Base-by-base conservation (phyloP, 768 basidiomycete species). In the Kwoniella heveanensis region DNA sequence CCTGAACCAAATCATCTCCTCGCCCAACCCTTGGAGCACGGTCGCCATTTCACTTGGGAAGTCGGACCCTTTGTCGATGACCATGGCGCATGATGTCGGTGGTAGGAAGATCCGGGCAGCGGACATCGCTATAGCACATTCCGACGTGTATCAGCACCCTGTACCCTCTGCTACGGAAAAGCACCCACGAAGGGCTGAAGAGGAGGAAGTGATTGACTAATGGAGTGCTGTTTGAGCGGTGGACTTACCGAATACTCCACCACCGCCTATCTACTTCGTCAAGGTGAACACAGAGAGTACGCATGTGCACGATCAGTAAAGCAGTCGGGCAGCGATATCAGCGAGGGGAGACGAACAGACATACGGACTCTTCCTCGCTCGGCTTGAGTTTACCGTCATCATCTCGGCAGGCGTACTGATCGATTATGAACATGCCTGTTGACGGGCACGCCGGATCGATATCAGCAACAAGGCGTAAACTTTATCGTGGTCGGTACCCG, bases 381-480 rank as follows among this genome's bases (percentile, higher is more conserved):
- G 56, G 48, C 4, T 60, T 22, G 12, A 58, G 22, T 8, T 64
- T 51, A 2, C 67, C 73, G 13, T 53, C 48, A 10, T 39, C 37
- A 37, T 72, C 67, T n/a, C 32, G 27, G 22, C 62, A 30, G 44
- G 70, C 64, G 65, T 73, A 71, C 17, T 73, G 71, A 54, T 77
- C 76, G 27, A 77, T 77, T 39, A 77, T 74, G 57, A 77, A 70
- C 73, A 74, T 77, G 3, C 76, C 76, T 74, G 37, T 27, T 17
- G 39, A 44, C 6, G 17, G 6, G 32, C 6, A 13, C 32, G 32
- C 32, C 10, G 39, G 51, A 50, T 21, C 9, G 9, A 9, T n/a
- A 32, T 44, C 50, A 48, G 44, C 48, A 49, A 13, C 12, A 47
- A n/a, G n/a, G n/a, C n/a, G n/a, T n/a, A n/a, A n/a, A n/a, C n/a